Evolutionary conservation across 768 basidiomycete genomes (phyloP).

Genomic region (Suillus americanus): DNA sequence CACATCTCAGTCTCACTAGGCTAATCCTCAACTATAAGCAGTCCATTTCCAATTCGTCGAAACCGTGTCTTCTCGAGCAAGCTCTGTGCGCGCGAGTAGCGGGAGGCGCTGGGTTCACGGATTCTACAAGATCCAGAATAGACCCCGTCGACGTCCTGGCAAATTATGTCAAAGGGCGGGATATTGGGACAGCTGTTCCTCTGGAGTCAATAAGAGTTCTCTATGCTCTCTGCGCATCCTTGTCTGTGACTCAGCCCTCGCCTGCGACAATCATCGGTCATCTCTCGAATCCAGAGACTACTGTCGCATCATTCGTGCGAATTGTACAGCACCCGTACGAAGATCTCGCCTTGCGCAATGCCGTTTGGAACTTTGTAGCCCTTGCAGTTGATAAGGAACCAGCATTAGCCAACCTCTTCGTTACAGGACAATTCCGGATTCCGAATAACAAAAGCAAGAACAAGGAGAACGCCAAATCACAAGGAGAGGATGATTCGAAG

Average conservation of each 20-base stretch:
- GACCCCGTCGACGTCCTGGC: slow-evolving; percentile 79
- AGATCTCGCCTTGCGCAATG: slow-evolving; percentile 65
- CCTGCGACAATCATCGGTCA: slow-evolving; percentile 77
- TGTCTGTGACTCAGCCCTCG: slow-evolving; percentile 59
- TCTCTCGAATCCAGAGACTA: slow-evolving; percentile 73
- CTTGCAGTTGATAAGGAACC: slow-evolving; percentile 85
- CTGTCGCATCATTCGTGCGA: slow-evolving; percentile 63
- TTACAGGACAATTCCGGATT: slow-evolving; percentile 67
- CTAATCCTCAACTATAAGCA: slow-evolving; percentile 67
- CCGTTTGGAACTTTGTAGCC: slow-evolving; percentile 83
- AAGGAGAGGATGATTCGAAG: slow-evolving; percentile 24
- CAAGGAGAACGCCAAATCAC: slow-evolving; percentile 31
- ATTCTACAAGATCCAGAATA: slow-evolving; percentile 46
- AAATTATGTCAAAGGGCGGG: slow-evolving; percentile 62
- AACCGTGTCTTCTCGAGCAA: slow-evolving; percentile 73
- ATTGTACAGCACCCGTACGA: slow-evolving; percentile 81
- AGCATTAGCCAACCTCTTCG: slow-evolving; percentile 76
- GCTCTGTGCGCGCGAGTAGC: slow-evolving; percentile 63
- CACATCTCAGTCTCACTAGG: slow-evolving; percentile 61
- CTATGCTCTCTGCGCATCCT: slow-evolving; percentile 45
- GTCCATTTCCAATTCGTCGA: slow-evolving; percentile 39
- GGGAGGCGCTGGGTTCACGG: slow-evolving; percentile 44
- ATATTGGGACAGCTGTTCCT: slow-evolving; percentile 59
- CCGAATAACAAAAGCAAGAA: slow-evolving; percentile 41
- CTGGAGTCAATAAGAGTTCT: slow-evolving; percentile 63